Percentiles rank a stretch among this genome's conserved stretches.
Evolutionary conservation across 2,329 filamentous ascomycete genomes (phyloP).

Genomic region (Fusarium sp.): DNA sequence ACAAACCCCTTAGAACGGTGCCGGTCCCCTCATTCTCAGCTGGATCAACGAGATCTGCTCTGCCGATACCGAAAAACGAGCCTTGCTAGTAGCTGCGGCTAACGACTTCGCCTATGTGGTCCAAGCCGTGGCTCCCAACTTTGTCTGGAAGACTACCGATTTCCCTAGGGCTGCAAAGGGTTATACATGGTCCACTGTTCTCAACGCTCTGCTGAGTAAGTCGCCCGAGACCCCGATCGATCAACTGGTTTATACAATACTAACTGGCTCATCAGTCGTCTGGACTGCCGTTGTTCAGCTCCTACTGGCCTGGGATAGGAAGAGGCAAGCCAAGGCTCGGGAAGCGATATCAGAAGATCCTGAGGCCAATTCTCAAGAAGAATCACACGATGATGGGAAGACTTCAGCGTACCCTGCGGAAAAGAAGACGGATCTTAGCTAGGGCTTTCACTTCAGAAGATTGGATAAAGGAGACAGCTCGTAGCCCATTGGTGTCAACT

Average conservation of each 20-base stretch:
- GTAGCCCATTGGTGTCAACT: not conserved
- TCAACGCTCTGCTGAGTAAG: conserved; percentile 2
- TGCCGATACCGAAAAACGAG: conserved; percentile 35
- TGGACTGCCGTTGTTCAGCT: not conserved
- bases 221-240: rapidly evolving
- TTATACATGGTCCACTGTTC: not conserved
- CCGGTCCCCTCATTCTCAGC: conserved; percentile 35
- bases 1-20: not conserved
- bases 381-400: not conserved
- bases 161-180: not conserved
- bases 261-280: not conserved
- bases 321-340: not conserved
- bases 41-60: conserved; percentile 40
- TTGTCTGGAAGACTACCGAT: conserved; percentile 1
- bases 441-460: not conserved
- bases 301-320: not conserved
- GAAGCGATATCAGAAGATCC: not conserved
- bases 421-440: not conserved
- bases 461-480: too few relatives aligned
- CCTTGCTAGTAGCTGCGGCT: conserved; percentile 19
- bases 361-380: not conserved
- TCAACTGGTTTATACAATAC: rapidly evolving
- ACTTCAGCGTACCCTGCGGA: not conserved
- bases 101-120: conserved; percentile 31
- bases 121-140: conserved; percentile 23